phyloP scores from a whole-genome alignment of 192 early-diverging fungal species.

The Coemansia sp. region DNA sequence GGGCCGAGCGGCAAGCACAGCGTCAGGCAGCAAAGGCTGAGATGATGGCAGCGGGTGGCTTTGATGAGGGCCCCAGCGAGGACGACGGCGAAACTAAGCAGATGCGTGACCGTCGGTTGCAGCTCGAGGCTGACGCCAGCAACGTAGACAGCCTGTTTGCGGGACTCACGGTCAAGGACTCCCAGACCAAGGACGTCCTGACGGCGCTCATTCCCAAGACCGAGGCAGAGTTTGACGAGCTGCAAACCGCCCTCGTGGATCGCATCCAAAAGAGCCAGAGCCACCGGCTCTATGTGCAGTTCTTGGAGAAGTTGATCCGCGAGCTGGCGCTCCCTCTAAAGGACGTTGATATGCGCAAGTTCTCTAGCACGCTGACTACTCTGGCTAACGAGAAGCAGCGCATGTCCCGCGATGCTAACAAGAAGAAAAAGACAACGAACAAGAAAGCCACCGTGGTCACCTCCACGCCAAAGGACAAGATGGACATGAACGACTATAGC shows the following conservation, averaged over 20 bases:
- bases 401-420: constrained; percentile 61
- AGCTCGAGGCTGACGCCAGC: constrained; percentile 66
- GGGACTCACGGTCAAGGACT: constrained; percentile 62
- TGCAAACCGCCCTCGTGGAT: constrained; percentile 62
- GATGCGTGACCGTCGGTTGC: constrained; percentile 58
- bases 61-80: constrained; percentile 29
- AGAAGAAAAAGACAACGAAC: constrained; percentile 71
- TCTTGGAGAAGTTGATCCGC: constrained; percentile 69
- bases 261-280: constrained; percentile 59
- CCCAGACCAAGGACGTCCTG: constrained; percentile 26
- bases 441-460: constrained; percentile 51
- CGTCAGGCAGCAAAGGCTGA: constrained; percentile 38
- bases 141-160: constrained; percentile 68
- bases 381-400: constrained; percentile 80
- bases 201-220: constrained; percentile 62
- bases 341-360: constrained; percentile 69
- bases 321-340: constrained; percentile 63
- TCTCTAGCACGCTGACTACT: constrained; percentile 62
- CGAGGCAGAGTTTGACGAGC: constrained; percentile 70
- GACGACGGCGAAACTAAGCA: constrained; percentile 56
- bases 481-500: constrained; percentile 60
- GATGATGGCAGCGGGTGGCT: constrained; percentile 49
- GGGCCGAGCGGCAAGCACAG: constrained; percentile 63
- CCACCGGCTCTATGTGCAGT: constrained; percentile 54
- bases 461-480: constrained; percentile 23